Conservation (phyloP, 176 grass and related monocot species). For the Microstegium vimineum region DNA sequence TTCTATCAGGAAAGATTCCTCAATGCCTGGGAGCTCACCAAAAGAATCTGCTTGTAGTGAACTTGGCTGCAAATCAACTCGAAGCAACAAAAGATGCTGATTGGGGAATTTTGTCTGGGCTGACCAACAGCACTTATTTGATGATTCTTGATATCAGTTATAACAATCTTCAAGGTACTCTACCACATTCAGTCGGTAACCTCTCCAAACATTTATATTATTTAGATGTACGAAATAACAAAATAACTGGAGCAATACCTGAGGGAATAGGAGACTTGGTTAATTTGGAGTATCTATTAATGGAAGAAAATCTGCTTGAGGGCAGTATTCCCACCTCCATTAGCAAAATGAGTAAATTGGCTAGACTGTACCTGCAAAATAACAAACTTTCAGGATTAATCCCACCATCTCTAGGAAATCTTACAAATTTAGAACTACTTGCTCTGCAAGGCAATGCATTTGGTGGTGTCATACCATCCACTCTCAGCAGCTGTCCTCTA, state of each 20-base stretch:
- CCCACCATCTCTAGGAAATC: conserved; percentile 4
- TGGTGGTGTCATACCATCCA: conserved; percentile 6
- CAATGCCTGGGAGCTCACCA: not conserved
- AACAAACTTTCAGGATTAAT: conserved; percentile 22
- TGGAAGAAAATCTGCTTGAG: not conserved
- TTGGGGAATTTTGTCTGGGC: not conserved
- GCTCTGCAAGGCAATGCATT: not conserved
- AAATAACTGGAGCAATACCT: conserved; percentile 17
- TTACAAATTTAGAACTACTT: conserved; percentile 11
- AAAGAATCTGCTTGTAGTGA: not conserved
- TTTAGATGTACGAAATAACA: conserved; percentile 1
- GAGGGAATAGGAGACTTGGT: conserved; percentile 12
- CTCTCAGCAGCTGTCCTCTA: conserved; percentile 13
- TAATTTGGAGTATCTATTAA: not conserved
- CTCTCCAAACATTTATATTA: not conserved
- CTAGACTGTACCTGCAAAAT: not conserved
- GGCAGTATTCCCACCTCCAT: conserved; percentile 10
- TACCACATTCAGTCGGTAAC: conserved; percentile 11
- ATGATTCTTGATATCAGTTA: not conserved
- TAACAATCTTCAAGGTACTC: conserved; percentile 12
- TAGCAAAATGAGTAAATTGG: conserved; percentile 4
- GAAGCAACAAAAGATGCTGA: not conserved
- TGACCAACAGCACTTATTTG: not conserved
- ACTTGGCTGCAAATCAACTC: not conserved
- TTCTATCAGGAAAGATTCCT: not conserved